Evolutionary conservation across 139 green algal genomes (phyloP).

Genomic region (Nannochloris sp.): DNA sequence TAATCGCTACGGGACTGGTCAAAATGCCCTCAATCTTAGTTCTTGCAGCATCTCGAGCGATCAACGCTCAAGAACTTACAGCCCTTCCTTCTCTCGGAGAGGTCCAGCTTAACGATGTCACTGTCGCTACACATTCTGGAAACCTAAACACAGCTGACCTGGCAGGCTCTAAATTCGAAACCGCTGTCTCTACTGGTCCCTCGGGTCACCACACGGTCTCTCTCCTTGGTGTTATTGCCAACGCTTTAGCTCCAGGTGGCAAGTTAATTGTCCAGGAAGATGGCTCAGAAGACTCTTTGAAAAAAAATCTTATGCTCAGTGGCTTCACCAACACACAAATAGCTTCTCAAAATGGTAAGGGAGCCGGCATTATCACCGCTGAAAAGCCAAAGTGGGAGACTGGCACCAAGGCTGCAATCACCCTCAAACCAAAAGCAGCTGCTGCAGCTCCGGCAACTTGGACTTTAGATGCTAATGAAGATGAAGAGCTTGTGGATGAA

Average conservation of each 20-base stretch:
- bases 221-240: slow-evolving; percentile 11
- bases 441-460: slow-evolving; percentile 8
- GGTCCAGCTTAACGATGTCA: not conserved
- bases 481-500: slow-evolving; percentile 90
- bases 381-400: slow-evolving; percentile 50
- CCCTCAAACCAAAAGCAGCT: slow-evolving; percentile 25
- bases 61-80: not conserved
- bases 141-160: not conserved
- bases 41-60: not conserved
- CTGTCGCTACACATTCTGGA: not conserved
- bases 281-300: not conserved
- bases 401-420: slow-evolving; percentile 47
- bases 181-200: not conserved
- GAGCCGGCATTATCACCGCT: slow-evolving; percentile 8
- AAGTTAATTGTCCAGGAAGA: slow-evolving; percentile 25
- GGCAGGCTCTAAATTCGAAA: not conserved
- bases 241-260: slow-evolving; percentile 22
- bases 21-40: not conserved
- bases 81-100: not conserved
- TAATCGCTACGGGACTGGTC: too few species aligned
- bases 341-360: not conserved
- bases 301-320: slow-evolving; percentile 47
- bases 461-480: slow-evolving; percentile 41
- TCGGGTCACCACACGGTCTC: slow-evolving; percentile 20
- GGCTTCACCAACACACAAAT: slow-evolving; percentile 25